Percentiles rank a stretch among this genome's conserved stretches.
These are phyloP conservation scores for Murraya koenigii DNA, from an alignment of 345 rosid species.

Conservation along the genomic window DNA sequence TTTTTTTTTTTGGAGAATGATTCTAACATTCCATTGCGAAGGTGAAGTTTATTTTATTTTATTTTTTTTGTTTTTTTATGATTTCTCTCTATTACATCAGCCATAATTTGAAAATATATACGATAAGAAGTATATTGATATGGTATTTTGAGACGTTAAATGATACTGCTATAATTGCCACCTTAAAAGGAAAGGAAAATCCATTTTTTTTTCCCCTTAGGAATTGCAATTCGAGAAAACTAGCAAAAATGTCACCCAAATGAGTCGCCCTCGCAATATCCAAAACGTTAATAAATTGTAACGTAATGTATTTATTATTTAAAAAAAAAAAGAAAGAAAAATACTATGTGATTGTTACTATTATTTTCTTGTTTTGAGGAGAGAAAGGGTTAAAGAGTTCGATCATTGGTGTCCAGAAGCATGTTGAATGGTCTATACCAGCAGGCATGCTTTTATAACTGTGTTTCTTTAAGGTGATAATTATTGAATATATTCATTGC, in stretches of 20 bases:
- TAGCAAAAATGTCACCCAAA: not conserved
- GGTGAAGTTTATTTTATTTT: not conserved
- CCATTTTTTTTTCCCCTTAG: not conserved
- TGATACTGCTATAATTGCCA: not conserved
- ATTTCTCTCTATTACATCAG: not conserved
- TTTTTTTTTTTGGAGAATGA: not conserved
- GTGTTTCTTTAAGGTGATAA: not conserved
- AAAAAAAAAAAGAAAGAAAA: not conserved
- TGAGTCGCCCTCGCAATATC: too few species aligned
- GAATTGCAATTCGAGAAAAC: not conserved
- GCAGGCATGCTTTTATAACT: slow-evolving; percentile 9
- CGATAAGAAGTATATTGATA: too few species aligned
- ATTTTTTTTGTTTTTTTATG: too few species aligned
- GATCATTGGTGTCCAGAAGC: slow-evolving; percentile 5
- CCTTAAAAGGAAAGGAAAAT: not conserved
- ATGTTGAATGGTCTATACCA: slow-evolving; percentile 1
- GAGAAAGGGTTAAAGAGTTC: not conserved
- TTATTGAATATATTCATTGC: not conserved
- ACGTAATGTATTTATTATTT: too few species aligned
- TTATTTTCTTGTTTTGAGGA: not conserved
- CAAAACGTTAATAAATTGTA: too few species aligned
- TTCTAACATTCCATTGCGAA: not conserved
- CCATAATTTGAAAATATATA: not conserved
- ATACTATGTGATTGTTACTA: not conserved
- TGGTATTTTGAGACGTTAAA: not conserved